Evolutionary conservation across 2,329 filamentous ascomycete species (phyloP), one percentile per base, ranked within the genome.

Genomic region (Aspergillus novofumigatus): DNA sequence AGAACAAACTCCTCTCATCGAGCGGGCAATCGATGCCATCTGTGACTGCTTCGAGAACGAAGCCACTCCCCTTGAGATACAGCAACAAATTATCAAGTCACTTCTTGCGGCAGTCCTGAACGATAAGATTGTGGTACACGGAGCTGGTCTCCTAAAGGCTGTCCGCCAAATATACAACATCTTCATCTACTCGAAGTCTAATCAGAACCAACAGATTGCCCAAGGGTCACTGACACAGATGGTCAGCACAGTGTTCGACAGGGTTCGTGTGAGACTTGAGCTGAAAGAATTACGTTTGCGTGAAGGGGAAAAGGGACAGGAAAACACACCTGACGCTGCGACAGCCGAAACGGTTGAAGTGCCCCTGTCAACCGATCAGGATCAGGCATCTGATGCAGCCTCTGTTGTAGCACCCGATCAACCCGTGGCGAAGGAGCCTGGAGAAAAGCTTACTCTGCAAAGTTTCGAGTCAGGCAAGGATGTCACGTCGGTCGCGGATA

Each of bases 41-140:
- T 99, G 94, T 81, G 93, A 97, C 72, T 99, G 94, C 74, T 99
- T 99, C 72, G 92, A 97, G 72, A 93, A 94, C 70, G 94, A 99
- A 77, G 90, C 90, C 1, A 99, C 95, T 0, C 87, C 91, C 3
- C 84, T 89, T 53, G 93, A 97, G 73, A 89, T 97, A 50, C 94
- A 99, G 75, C 85, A 97, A 67, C 94, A 99, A 77, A 99, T 99
- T 66, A 91, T 99, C 73, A 97, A 99, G 78, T 97, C 94, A 1
- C 81, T 99, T 58, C 80, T 99, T 58, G 92, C 94, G 14, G 95
- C 95, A 14, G 94, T 99, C 14, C 80, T 99, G 62, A 97, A 97
- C 71, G 94, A 99, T 79, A 99, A 97, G 78, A 96, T 97, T 63
- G 92, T 99, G 47, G 95, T 99, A 1, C 94, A 99, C 73, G 94